Evolutionary conservation across 2,329 filamentous ascomycete species (phyloP).

Genomic region (Ophiocordyceps unilateralis): DNA sequence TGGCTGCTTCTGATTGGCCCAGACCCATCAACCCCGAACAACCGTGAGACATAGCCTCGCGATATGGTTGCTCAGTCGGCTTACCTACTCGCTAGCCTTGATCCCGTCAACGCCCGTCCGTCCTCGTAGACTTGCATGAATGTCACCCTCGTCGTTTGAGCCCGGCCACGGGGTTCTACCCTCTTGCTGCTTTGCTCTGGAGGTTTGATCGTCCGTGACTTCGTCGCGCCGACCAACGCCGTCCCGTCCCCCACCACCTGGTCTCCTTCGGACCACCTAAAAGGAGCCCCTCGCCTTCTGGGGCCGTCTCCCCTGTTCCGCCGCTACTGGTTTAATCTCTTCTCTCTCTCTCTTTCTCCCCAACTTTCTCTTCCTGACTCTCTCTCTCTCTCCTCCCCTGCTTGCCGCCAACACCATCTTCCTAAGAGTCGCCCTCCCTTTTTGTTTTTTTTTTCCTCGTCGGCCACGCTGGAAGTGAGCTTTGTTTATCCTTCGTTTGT

Average conservation of each 20-base stretch:
- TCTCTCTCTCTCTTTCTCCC: not conserved
- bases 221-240: not conserved
- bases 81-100: not conserved
- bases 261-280: not conserved
- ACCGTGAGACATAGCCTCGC: not conserved
- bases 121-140: not conserved
- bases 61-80: not conserved
- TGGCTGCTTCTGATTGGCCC: not conserved
- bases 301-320: not conserved
- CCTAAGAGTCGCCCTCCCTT: not conserved
- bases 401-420: not conserved
- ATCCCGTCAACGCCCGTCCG: not conserved
- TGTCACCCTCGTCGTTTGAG: not conserved
- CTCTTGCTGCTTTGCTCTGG: not conserved
- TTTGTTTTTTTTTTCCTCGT: not conserved
- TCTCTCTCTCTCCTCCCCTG: not conserved
- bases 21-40: not conserved
- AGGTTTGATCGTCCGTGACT: not conserved
- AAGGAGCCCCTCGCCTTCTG: not conserved
- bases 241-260: not conserved
- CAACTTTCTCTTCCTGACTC: not conserved
- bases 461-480: constrained; percentile 1
- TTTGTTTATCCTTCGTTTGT: not conserved
- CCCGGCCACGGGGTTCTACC: not conserved
- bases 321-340: not conserved